Evolutionary conservation across 1,284 basidiomycete genomes (phyloP), one percentile per base, ranked within the genome.

Genomic region (Trichosporon asahii): DNA sequence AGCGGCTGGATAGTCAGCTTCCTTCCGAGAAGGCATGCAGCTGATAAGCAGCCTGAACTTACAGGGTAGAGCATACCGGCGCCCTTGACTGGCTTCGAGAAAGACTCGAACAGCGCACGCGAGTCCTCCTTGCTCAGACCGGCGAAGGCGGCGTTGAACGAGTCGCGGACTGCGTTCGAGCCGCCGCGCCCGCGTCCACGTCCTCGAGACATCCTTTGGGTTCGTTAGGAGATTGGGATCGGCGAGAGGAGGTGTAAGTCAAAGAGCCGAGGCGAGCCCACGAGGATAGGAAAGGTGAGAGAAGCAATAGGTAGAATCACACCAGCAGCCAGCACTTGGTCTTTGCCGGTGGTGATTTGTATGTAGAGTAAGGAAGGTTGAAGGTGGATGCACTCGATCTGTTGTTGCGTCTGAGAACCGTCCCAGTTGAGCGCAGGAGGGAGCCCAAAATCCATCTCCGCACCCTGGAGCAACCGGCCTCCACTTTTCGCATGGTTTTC

Each of bases 61-160:
- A 83, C 81, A 21, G 80, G 80, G 69, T 81, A 83, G 46, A 82
- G 69, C 71, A 77, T 77, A 2, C 77, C 77, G 64, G 74, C 76
- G 31, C 78, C 75, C 67, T 77, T 77, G 14, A 71, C 72, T 23
- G 76, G 73, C 60, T 67, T 69, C 40, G 66, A 69, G 61, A 74
- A 74, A 64, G 69, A 70, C 68, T 74, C 70, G 25, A 69, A 70
- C 14, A 74, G 49, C 21, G 70, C 70, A 25, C 73, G 67, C 66
- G 69, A 66, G 66, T 74, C 73, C 57, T 74, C 73, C 71, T 74
- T 74, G 65, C 66, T 69, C 69, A 74, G 70, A n/a, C 70, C 73
- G 25, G 63, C 70, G 35, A 74, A 74, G 12, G 73, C 73, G 23
- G 73, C 73, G 60, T 70, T 72, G 73, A 74, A 72, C 46, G 66